Base-by-base conservation (phyloP, 73 alveolate genomes). In the Uronychia binucleata region DNA sequence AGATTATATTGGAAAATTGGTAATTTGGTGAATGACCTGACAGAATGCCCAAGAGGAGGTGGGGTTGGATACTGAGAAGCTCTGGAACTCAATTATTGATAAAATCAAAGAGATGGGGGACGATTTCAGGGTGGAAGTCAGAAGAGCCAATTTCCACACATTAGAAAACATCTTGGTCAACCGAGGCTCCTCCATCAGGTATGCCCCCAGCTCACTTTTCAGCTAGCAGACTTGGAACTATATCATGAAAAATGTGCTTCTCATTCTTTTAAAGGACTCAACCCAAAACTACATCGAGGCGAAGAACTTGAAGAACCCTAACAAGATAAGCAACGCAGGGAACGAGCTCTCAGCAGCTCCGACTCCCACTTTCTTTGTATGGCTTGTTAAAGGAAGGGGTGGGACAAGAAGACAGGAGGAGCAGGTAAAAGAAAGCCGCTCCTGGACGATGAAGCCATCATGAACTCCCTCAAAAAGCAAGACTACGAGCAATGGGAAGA, bases 401-500 rank as follows among this genome's bases (percentile, higher is more conserved):
- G 87, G 57, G 84, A 83, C 0, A 83, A 81, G 32, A 75, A 33
- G 31, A 87, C 83, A 0, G 83, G 83, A 59, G 79, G 74, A 60
- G 86, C 74, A 27, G 82, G 78, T 11, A 83, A 33, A 30, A 78
- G 67, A 83, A 46, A 58, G 34, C 77, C 83, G 91, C 58, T 35
- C 31, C 80, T 88, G 57, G 91, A 88, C 59, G 95, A 89, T 59
- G 95, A 89, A 31, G 67, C 83, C 33, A 86, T 89, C 57, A 31
- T 32, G 31, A 85, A 85, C 32, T 85, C 91, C 26, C 77, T 85
- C 19, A 14, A 76, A 27, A 85, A 85, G 77, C 74, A 89, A 33
- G 46, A 86, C 30, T 80, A 81, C 35, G 91, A 90, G 31, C 78
- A 79, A 90, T 90, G 96, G 91, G 96, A 90, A 77, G 96, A 90